Conservation (phyloP, 306 rosid species). For the Prunus kanzakura region DNA sequence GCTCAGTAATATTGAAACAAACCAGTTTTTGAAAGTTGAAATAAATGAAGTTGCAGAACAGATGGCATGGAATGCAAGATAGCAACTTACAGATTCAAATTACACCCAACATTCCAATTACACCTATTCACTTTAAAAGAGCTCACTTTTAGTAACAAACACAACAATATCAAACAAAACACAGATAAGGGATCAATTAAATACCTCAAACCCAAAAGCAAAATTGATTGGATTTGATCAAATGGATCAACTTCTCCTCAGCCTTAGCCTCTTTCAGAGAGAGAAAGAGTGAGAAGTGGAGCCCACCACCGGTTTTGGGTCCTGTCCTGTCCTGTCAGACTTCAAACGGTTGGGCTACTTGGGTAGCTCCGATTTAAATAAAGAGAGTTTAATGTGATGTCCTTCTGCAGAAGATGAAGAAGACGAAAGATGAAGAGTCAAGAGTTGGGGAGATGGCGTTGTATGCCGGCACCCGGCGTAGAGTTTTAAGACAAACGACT, state of each 20-base stretch:
- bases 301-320: background rate
- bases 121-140: conserved; percentile 7
- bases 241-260: conserved; percentile 4
- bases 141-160: background rate
- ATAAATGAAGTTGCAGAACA: background rate
- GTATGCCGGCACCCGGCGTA: conserved; percentile 9
- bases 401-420: background rate
- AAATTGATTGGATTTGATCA: conserved; percentile 4
- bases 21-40: background rate
- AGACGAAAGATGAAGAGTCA: background rate
- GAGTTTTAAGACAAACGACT: conserved; percentile 1
- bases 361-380: background rate
- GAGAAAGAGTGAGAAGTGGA: background rate
- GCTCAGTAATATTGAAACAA: background rate
- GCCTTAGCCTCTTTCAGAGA: conserved; percentile 1
- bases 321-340: background rate
- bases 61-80: background rate
- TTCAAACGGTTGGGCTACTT: background rate
- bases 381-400: background rate
- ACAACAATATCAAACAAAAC: background rate
- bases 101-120: background rate
- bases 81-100: background rate
- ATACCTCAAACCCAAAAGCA: conserved; percentile 16
- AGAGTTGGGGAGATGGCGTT: background rate
- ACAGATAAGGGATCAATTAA: background rate